Conservation (phyloP, 495 filamentous ascomycete genomes). For the Pyrenula massariospora region DNA sequence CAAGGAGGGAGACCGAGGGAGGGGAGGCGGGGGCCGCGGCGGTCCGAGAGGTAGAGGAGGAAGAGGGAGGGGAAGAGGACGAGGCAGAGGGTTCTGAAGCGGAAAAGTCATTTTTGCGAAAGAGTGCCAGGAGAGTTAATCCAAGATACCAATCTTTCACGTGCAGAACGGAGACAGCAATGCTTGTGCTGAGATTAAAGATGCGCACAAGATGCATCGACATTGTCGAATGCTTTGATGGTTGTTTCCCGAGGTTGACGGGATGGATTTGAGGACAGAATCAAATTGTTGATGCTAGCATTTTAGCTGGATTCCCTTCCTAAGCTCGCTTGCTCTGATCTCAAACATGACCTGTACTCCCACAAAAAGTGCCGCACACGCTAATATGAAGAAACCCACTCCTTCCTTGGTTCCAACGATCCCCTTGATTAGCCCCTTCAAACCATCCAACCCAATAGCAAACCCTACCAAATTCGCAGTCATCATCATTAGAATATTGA, state of each 20-base stretch:
- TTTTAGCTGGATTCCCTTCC: slow-evolving; percentile 74
- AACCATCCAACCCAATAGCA: slow-evolving; percentile 78
- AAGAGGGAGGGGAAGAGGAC: slow-evolving; percentile 52
- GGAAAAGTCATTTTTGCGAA: neutral
- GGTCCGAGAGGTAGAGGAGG: slow-evolving; percentile 42
- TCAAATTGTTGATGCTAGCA: slow-evolving; percentile 39
- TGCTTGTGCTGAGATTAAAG: no score
- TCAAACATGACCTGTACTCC: slow-evolving; percentile 96
- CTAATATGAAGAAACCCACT: slow-evolving; percentile 56
- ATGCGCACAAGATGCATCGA: no score
- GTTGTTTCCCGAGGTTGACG: neutral
- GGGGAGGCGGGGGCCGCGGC: slow-evolving; percentile 43
- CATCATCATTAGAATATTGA: slow-evolving; percentile 92
- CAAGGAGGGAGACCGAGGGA: slow-evolving; percentile 73
- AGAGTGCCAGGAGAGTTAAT: neutral
- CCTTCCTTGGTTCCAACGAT: slow-evolving; percentile 67
- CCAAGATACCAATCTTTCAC: no score
- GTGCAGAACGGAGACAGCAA: no score
- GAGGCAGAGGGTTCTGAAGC: slow-evolving; percentile 45
- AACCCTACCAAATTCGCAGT: slow-evolving; percentile 90
- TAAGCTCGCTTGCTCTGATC: slow-evolving; percentile 68
- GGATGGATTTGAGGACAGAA: neutral
- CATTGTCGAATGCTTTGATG: no score
- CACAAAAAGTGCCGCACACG: slow-evolving; percentile 65
- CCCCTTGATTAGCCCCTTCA: slow-evolving; percentile 61